Base-by-base conservation (phyloP, 768 basidiomycete genomes). In the Auricularia auricula-judae region DNA sequence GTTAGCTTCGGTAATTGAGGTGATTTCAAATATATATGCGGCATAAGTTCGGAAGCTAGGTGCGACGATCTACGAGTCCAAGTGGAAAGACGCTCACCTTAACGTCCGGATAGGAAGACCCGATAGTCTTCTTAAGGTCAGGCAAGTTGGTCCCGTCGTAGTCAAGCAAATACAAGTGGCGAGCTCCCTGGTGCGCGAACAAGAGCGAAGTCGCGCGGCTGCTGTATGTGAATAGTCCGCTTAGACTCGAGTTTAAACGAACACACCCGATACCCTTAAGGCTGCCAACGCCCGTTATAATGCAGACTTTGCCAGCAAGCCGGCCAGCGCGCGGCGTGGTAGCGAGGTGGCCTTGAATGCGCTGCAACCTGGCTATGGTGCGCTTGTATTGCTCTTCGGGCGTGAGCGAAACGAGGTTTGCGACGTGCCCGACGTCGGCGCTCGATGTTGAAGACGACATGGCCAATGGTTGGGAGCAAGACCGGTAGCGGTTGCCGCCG, bases 201-300 rank as follows among this genome's bases (percentile, higher is more conserved):
- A 84, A 79, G 53, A 91, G 70, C 18, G 90, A 82, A 4, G 87
- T 72, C 14, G 89, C 89, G 65, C 89, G 87, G 56, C 89, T 92
- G 65, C 62, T 4, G 3, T 34, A 51, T n/a, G 33, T 21, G 10
- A 16, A 5, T 18, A 18, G 14, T 62, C 35, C 61, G 61, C 35
- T 64, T 23, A 23, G 10, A 8, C 5, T 21, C 36, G 42, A 63
- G 56, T 56, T 43, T 51, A 29, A 29, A 29, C 36, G 2, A 65
- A 67, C 83, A 68, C 75, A 94, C 88, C 94, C 94, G 66, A 97
- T 97, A 18, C 94, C 94, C 72, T 87, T 86, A 68, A 88, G 71
- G 21, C 91, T 93, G 36, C 89, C 88, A 36, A 88, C 92, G 18
- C 94, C 94, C 0, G 94, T 96, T 69, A 96, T 82, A 64, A 96